Evolutionary conservation across 2,329 filamentous ascomycete genomes (phyloP), one percentile per base, ranked within the genome.

Genomic region (Alternaria sp.): DNA sequence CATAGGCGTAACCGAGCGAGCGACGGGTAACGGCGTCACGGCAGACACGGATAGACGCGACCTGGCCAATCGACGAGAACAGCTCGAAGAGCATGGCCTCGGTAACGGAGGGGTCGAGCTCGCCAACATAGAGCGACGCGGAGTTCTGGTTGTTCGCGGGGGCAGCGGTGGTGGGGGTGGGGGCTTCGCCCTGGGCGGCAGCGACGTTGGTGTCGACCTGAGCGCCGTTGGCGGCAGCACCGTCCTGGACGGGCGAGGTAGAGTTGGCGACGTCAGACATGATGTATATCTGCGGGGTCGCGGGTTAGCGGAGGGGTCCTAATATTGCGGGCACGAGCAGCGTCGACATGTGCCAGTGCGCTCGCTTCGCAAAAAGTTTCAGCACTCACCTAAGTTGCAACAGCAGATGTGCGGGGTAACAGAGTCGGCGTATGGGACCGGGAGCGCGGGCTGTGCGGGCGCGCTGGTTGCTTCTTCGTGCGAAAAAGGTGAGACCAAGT

Each of bases 31-130:
- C 94, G 68, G 96, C 95, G 80, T 99, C 96, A 85, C 96, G 96
- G 89, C 96, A 99, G 81, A 99, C 96, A 88, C 96, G 96, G 83
- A 99, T 99, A 66, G 96, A 99, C 72, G 96, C 96, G 77, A 99
- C 96, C 79, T 97, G 95, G 75, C 96, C 96, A 80, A 99, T 99
- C 84, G 96, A 96, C 65, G 96, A 98, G 89, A 99, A 99, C 69
- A 99, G 92, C 89, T 99, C 96, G 84, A 98, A 99, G 79, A 99
- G 93, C 96, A 99, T 99, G 74, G 96, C 96, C 88, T 99, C 96
- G 70, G 96, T 99, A 82, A 99, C 96, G 67, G 93, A 96, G 75
- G 93, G 90, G 83, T 99, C 96, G 77, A 99, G 93, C 87, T 99
- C 96, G 82, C 96, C 96, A 73, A 99, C 96, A 82, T 99, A 99